Conservation (phyloP, 805 yeast genomes). For the Kodamaea laetipori region DNA sequence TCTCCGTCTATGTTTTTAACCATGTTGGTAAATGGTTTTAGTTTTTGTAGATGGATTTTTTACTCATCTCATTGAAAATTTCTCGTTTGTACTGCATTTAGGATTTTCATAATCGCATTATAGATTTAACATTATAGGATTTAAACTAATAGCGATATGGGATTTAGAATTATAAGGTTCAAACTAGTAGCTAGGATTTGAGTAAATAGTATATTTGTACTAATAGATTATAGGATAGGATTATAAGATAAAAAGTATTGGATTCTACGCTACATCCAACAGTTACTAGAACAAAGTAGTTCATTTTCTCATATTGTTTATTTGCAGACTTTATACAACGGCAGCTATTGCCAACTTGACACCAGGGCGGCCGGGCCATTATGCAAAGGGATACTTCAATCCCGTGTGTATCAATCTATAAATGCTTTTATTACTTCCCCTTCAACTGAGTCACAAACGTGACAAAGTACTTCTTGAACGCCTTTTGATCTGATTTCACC, state of each 20-base stretch:
- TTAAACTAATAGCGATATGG: no score
- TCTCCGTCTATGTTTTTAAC: conserved; percentile 17
- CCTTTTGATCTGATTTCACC: conserved; percentile 56
- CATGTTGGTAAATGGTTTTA: conserved; percentile 12
- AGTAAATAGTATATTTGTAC: no score
- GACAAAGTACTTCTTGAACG: conserved; percentile 71
- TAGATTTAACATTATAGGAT: no score
- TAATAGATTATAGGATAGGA: no score
- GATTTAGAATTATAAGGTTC: no score
- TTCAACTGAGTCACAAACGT: conserved; percentile 37
- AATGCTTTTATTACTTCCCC: conserved; percentile 18
- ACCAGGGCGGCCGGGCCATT: conserved; percentile 3
- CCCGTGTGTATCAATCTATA: conserved; percentile 7
- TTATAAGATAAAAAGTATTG: no score
- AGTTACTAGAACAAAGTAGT: no score
- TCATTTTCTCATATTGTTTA: conserved; percentile 3
- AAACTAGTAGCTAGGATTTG: no score
- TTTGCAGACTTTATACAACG: conserved; percentile 6
- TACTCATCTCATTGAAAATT: conserved; percentile 7
- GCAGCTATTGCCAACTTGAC: conserved; percentile 6
- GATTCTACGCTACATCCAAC: no score
- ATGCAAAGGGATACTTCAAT: conserved; percentile 4
- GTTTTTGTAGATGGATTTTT: background rate
- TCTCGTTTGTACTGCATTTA: background rate
- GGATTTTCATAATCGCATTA: background rate